Base-by-base conservation (phyloP, 1,139 yeast genomes). In the Yamadazyma songkhlaensis region DNA sequence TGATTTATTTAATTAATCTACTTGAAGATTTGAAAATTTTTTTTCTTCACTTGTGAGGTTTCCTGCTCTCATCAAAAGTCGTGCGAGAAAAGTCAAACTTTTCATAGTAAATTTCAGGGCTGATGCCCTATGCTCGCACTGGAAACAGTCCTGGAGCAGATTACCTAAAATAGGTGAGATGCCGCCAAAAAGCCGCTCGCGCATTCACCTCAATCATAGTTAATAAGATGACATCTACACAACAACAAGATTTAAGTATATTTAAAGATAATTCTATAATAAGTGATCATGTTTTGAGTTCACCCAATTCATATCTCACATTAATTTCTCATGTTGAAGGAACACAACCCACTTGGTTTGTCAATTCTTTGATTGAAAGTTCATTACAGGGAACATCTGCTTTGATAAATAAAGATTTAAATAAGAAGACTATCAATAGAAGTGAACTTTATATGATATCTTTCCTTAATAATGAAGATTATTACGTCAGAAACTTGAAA, bases 281-380 rank as follows among this genome's bases (percentile, higher is more conserved):
- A 43, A 55, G 59, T 17, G 60, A 46, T 40, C 45, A 35, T 28
- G 40, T 51, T 39, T 49, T 54, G 50, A 57, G 44, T 28, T 59
- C 57, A 1, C 23, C 34, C 2, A 11, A 40, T 2, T 55, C 64
- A 3, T 48, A 50, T 32, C 50, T 79, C 28, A 64, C 77, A 1
- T 51, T 78, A 1, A 60, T 84, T 2, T 70, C 86, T 0, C 74
- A 81, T 43, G 64, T 71, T 2, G 77, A 74, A 42, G 84, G 86
- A 0, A 82, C 88, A 0, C 70, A 79, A 13, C 81, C 94, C 2
- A 55, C 76, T 4, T 86, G 95, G 95, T 61, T 85, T 25, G 53
- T 77, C 6, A 72, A 64, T 29, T 63, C 76, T 3, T 49, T 77
- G 25, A 55, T 75, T 8, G 80, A 76, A 48, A 71, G 63, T 42